Evolutionary conservation across 2,329 filamentous ascomycete species (phyloP).

Genomic region (Aspergillus tanneri): DNA sequence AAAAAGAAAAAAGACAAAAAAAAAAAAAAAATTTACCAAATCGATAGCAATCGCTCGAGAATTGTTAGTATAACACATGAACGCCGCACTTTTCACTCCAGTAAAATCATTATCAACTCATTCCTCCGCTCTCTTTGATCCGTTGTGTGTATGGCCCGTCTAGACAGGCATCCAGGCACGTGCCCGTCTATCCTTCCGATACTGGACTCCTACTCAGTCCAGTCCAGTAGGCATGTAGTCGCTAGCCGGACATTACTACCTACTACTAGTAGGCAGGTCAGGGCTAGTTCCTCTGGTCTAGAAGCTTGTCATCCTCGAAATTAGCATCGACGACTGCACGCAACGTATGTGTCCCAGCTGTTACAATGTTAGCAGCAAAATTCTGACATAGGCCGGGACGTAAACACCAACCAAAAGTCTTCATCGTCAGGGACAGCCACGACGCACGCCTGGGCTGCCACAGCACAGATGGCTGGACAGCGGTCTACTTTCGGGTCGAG

Average conservation of each 20-base stretch:
- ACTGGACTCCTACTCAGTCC: constrained; percentile 9
- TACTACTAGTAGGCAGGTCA: too few relatives aligned
- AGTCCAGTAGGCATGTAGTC: constrained; percentile 1
- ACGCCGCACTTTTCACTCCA: too few relatives aligned
- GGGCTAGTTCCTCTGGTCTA: too few relatives aligned
- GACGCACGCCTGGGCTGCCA: constrained; percentile 25
- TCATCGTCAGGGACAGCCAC: constrained; percentile 28
- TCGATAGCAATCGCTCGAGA: too few relatives aligned
- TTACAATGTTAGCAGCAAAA: not conserved
- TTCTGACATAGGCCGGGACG: not conserved
- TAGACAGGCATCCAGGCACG: constrained; percentile 18
- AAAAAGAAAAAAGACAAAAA: too few relatives aligned
- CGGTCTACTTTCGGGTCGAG: not conserved
- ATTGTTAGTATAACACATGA: too few relatives aligned
- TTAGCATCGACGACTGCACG: constrained; percentile 21
- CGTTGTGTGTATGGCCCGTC: not conserved
- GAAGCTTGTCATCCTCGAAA: too few relatives aligned
- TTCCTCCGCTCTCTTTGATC: not conserved
- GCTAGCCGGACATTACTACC: too few relatives aligned
- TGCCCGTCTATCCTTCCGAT: constrained; percentile 6
- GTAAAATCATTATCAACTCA: not conserved
- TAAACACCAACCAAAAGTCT: constrained; percentile 25
- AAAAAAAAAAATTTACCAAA: too few relatives aligned
- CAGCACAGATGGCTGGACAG: constrained; percentile 26
- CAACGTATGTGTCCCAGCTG: constrained; percentile 21